Evolutionary conservation across 2,329 filamentous ascomycete genomes (phyloP).

Genomic region (Daldinia sp.): DNA sequence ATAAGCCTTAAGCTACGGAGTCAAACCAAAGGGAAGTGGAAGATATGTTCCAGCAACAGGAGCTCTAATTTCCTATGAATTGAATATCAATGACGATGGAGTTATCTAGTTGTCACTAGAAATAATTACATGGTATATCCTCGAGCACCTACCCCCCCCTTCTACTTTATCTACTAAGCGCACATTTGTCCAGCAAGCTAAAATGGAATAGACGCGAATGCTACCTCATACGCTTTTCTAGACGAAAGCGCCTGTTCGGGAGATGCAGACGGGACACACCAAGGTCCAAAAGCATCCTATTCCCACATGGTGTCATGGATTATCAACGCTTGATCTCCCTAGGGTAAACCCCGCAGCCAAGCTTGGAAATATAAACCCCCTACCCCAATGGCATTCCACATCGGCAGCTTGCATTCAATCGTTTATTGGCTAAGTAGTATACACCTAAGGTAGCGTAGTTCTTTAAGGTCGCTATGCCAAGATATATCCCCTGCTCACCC

Average conservation of each 20-base stretch:
- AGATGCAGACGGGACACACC: slow-evolving; percentile 18
- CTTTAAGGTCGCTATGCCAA: slow-evolving; percentile 1
- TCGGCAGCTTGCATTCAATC: slow-evolving; percentile 17
- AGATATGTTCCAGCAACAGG: no score
- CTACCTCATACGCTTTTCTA: slow-evolving; percentile 1
- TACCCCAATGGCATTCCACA: slow-evolving; percentile 1
- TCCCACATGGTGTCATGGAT: slow-evolving; percentile 32
- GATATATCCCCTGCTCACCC: not conserved
- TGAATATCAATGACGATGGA: slow-evolving; percentile 18
- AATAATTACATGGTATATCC: slow-evolving; percentile 8
- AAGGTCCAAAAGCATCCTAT: not conserved
- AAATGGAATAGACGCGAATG: slow-evolving; percentile 4
- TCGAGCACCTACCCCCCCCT: slow-evolving; percentile 4
- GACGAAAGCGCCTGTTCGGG: slow-evolving; percentile 17
- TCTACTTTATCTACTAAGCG: slow-evolving; percentile 15
- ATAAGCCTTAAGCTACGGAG: not conserved
- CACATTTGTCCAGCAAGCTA: not conserved
- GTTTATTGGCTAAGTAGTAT: slow-evolving; percentile 10
- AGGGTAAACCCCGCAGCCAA: slow-evolving; percentile 23
- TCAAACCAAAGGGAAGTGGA: no score
- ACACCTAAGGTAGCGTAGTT: not conserved
- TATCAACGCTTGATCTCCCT: slow-evolving; percentile 13
- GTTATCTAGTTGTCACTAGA: not conserved
- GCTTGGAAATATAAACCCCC: not conserved
- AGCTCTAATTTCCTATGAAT: no score